Evolutionary conservation across 495 filamentous ascomycete genomes (phyloP), one percentile per base, ranked within the genome.

Genomic region (Xylaria intraflava): DNA sequence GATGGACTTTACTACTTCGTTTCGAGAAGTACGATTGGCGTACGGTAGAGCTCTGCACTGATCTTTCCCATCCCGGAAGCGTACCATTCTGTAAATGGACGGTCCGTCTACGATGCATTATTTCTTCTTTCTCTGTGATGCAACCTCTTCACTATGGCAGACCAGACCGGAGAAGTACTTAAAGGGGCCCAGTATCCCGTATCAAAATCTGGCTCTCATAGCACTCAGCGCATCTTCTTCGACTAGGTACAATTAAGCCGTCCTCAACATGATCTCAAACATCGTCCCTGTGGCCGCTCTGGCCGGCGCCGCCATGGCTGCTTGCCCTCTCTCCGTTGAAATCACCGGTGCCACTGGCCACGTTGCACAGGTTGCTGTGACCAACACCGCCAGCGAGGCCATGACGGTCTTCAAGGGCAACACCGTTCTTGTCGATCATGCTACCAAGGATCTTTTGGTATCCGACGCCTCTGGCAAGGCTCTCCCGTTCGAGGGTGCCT

Each of bases 351-450:
- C 58, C 19, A 50, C 19, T 19, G 30, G 20, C 41, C 61, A 66
- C 46, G 40, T 66, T 46, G 56, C 63, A 7, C 49, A 66, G 43
- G 63, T 66, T n/a, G 53, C 52, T 14, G 53, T 66, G 30, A 66
- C 63, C 20, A 66, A 66, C 41, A 66, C 61, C 24, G 63, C 57
- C n/a, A 51, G 20, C 39, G 58, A 64, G 49, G 38, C 63, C 23
- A 41, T 66, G 38, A 61, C 57, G 10, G 55, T 66, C 41, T 66
- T 64, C 58, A 66, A 64, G 56, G 63, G 63, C 40, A 66, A 66
- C 52, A 66, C 63, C n/a, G 61, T 64, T 2, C 50, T 66, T 23
- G 52, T 46, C 39, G 55, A 58, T 6, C 63, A 66, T 39, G 46
- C 61, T 22, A 66, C 63, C 45, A 64, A 59, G 42, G 61, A 66